Evolutionary conservation across 129 eudicot species (phyloP), one percentile per base, ranked within the genome.

Genomic region (Arctium lappa): DNA sequence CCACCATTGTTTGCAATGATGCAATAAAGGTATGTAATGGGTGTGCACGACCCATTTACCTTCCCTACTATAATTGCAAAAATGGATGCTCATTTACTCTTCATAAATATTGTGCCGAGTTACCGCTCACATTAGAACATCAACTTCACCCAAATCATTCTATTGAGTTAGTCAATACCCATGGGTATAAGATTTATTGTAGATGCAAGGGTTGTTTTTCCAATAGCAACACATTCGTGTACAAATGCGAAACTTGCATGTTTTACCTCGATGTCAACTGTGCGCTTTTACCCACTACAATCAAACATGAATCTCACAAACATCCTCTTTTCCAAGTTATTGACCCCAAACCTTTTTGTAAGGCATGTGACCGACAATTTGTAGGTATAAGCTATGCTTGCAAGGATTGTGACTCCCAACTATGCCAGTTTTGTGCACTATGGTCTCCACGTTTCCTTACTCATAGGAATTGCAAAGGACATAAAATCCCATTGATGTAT

Each of bases 381-480:
- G 27, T 22, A 22, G 27, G 27, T 22, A 22, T 22, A 22, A 22
- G 27, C 27, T 78, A 38, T 15, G 37, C 60, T 63, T 78, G 81
- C 44, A 18, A 38, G 13, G 60, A 0, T 44, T 65, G 74, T 22
- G 6, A 65, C 63, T 63, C 38, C 73, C 33, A 10, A 38, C 10
- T 78, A 11, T 10, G 8, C 63, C 0, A 18, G 38, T 0, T 1
- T 3, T 78, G 81, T 78, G 81, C 81, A 10, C 2, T 38, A 18
- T 10, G 38, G 30, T 38, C 56, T 0, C 81, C 81, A 9, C 53
- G 2, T 63, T 78, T 3, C 5, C 27, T 78, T 5, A 5, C 12
- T 37, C 81, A 78, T 36, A 65, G 81, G 81, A 36, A 36, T 77
- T 77, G 81, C 81, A 63, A 77, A 63, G 81, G 81, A n/a, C 81